Evolutionary conservation across 83 land plant genomes (phyloP).

Genomic region (Picea abies): DNA sequence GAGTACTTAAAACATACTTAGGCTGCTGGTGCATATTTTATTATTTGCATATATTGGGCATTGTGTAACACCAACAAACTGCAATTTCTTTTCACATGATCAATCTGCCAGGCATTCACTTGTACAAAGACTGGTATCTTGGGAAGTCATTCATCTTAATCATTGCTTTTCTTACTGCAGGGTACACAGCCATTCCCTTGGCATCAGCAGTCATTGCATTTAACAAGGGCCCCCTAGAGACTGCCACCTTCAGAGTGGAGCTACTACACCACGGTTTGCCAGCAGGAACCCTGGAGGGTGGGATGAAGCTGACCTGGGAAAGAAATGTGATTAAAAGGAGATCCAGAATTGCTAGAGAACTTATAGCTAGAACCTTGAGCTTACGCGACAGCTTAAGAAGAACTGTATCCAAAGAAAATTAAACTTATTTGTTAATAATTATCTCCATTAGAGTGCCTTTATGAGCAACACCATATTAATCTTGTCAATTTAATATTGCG

Average conservation of each 20-base stretch:
- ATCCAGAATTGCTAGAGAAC: slow-evolving; percentile 15
- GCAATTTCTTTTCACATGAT: too few relatives aligned
- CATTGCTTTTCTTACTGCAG: slow-evolving; percentile 19
- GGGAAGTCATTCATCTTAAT: neutral
- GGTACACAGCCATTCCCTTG: slow-evolving; percentile 48
- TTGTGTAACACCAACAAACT: too few relatives aligned
- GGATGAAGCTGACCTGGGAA: slow-evolving; percentile 49
- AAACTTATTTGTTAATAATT: too few relatives aligned
- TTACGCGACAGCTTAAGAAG: slow-evolving; percentile 15
- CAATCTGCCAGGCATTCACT: neutral
- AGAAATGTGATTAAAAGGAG: slow-evolving; percentile 29
- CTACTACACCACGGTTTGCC: slow-evolving; percentile 50
- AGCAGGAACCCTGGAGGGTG: slow-evolving; percentile 56
- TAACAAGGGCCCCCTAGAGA: slow-evolving; percentile 27
- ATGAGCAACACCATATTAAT: too few relatives aligned
- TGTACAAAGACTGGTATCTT: neutral
- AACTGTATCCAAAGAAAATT: neutral
- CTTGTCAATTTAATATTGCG: too few relatives aligned
- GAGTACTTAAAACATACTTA: too few relatives aligned
- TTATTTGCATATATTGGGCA: too few relatives aligned
- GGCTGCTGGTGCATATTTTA: too few relatives aligned
- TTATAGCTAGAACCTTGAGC: slow-evolving; percentile 15
- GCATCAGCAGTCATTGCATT: slow-evolving; percentile 44
- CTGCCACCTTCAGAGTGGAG: slow-evolving; percentile 34
- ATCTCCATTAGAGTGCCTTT: too few relatives aligned